Conservation (phyloP, 192 early-diverging fungal genomes). For the Bifiguratus adelaidae region DNA sequence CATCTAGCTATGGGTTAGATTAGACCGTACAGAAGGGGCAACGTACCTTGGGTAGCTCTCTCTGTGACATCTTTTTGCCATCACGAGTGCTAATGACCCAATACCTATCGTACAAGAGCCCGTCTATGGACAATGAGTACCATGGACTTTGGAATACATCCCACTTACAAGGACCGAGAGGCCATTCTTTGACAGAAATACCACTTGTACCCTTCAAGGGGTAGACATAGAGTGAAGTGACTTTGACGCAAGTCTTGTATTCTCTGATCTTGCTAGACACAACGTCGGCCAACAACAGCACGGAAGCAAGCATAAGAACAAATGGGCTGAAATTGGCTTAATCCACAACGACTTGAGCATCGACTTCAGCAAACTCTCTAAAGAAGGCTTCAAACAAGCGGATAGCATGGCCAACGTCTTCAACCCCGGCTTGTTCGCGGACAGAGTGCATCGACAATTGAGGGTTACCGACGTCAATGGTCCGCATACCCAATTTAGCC, state of each 20-base stretch:
- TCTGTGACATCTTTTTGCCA: background rate
- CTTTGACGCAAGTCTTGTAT: too few species aligned
- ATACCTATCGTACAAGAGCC: background rate
- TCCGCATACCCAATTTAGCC: constrained; percentile 88
- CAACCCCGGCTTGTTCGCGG: constrained; percentile 81
- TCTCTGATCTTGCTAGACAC: too few species aligned
- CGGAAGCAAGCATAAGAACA: background rate
- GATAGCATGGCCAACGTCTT: constrained; percentile 81
- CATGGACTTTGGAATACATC: background rate
- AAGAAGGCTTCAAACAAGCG: constrained; percentile 54
- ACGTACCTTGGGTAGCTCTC: background rate
- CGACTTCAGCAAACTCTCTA: background rate
- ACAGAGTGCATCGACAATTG: constrained; percentile 97
- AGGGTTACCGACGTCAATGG: constrained; percentile 93
- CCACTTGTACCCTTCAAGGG: background rate
- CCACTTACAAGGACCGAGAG: background rate
- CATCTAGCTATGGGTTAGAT: background rate
- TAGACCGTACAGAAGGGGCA: background rate
- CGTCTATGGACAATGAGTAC: background rate
- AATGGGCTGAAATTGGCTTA: background rate
- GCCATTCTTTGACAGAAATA: background rate
- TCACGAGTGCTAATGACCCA: background rate
- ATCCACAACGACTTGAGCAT: background rate
- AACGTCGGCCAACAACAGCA: too few species aligned
- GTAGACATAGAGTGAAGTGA: background rate